These are phyloP conservation scores for Triticum timopheevii DNA, from an alignment of 176 grass and related monocot genomes.

Conservation along the genomic window DNA sequence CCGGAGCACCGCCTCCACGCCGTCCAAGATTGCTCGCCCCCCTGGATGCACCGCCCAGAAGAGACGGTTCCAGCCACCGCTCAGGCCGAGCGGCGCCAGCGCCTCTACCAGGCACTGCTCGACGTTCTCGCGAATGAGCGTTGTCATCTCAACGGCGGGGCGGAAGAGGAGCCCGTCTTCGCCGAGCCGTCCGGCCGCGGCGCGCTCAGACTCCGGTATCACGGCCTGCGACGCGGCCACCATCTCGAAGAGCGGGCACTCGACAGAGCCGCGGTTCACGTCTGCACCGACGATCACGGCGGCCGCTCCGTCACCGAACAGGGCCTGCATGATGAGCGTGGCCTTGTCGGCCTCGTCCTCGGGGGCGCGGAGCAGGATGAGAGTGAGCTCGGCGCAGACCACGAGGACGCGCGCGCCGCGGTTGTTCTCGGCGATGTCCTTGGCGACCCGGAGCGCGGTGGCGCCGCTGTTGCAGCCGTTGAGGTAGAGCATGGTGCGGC, in stretches of 20 bases:
- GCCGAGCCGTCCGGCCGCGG: not conserved
- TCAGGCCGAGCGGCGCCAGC: not conserved
- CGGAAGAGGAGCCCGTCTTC: not conserved
- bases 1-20: not conserved
- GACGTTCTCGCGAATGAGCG: not conserved
- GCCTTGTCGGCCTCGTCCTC: not conserved
- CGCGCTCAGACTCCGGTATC: not conserved
- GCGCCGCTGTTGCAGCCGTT: not conserved
- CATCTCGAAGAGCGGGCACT: not conserved
- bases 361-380: not conserved
- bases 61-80: not conserved
- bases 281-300: not conserved
- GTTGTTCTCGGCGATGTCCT: not conserved
- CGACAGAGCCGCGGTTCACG: not conserved
- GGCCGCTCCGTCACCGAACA: not conserved
- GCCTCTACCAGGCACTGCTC: not conserved
- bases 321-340: not conserved
- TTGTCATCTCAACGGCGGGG: not conserved
- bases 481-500: not conserved
- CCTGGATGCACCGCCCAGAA: not conserved
- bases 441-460: not conserved
- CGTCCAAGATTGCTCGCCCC: not conserved
- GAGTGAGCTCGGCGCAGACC: not conserved
- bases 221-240: not conserved
- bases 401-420: not conserved